Percentiles rank a stretch among this genome's conserved stretches.
Evolutionary conservation across 768 basidiomycete genomes (phyloP).

Genomic region (Phallus indusiatus): DNA sequence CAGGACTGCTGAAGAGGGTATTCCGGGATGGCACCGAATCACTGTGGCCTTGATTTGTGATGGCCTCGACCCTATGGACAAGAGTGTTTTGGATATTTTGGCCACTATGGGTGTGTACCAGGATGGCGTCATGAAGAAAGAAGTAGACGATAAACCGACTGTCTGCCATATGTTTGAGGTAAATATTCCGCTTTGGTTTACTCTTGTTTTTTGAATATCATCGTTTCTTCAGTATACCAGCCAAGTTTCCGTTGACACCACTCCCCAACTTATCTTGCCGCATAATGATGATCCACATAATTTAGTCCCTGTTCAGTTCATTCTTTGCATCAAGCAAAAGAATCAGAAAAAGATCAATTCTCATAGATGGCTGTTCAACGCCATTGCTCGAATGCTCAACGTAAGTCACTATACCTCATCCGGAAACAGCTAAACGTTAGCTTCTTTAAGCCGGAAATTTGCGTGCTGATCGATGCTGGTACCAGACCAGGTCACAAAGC

Average conservation of each 20-base stretch:
- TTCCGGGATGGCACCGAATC: conserved; percentile 86
- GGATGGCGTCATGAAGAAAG: conserved; percentile 92
- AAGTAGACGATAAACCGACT: conserved; percentile 79
- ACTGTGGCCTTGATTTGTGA: conserved; percentile 86
- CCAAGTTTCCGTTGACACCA: conserved; percentile 85
- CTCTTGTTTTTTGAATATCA: conserved; percentile 4
- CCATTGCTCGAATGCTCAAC: conserved; percentile 72
- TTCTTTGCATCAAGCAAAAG: conserved; percentile 85
- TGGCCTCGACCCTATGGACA: conserved; percentile 93
- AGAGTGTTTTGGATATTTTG: conserved; percentile 80
- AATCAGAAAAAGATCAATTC: conserved; percentile 96
- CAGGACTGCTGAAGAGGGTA: conserved; percentile 70
- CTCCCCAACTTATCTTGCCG: conserved; percentile 85
- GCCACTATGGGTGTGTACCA: conserved; percentile 91
- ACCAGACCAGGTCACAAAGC: conserved; percentile 96
- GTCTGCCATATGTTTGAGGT: conserved; percentile 96
- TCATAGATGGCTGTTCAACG: conserved; percentile 94
- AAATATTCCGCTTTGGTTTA: conserved; percentile 5
- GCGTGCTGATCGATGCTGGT: conserved; percentile 89
- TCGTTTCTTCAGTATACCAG: conserved; percentile 74
- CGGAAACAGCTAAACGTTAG: neutral
- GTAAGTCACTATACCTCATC: conserved; percentile 29
- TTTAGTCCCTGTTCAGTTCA: conserved; percentile 86
- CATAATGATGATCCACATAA: conserved; percentile 87
- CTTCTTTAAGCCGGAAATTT: conserved; percentile 71